Evolutionary conservation across 2,329 filamentous ascomycete genomes (phyloP), one percentile per base, ranked within the genome.

Genomic region (Atkinsonella hypoxylon): DNA sequence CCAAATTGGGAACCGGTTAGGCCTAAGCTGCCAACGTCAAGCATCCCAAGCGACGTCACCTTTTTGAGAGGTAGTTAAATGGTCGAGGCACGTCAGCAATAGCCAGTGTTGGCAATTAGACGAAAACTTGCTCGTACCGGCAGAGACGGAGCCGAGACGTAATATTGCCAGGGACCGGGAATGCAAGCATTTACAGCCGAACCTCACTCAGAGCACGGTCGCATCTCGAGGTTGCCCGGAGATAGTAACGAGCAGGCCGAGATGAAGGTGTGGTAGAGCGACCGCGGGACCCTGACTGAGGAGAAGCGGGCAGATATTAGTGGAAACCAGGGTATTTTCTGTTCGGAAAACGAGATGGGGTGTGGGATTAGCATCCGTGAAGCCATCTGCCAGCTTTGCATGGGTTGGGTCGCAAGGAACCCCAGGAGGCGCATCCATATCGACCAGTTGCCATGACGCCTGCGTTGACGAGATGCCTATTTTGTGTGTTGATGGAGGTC

Each of bases 1-100:
- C 47, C 47, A 17, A 18, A 44, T 52, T 49, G 47, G 47, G 51
- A 49, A 32, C 12, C 10, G 34, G n/a, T 20, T 34, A 9, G 38
- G 15, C 22, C 20, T 34, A 22, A 41, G 34, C 22, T 8, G 30
- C 15, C 26, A 41, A 46, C 42, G 32, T 22, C 15, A 34, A 45
- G 48, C 36, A 18, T 10, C 36, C 18, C 4, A 2, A 7, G 26
- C 26, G 26, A 26, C 26, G 26, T 26, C 4, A 26, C 26, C 26
- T 3, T 26, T 26, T 26, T 5, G 1, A 26, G 8, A 8, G 26
- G 26, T 7, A 26, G 26, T 8, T 26, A 7, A 5, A 26, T 8
- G 26, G 26, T 26, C 26, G 26, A 26, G 26, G 26, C 26, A 26
- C 26, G 26, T 26, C 26, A 26, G 26, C 26, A 26, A 26, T 26